phyloP scores from a whole-genome alignment of 176 grass and related monocot genomes.

The Oryza australiensis region DNA sequence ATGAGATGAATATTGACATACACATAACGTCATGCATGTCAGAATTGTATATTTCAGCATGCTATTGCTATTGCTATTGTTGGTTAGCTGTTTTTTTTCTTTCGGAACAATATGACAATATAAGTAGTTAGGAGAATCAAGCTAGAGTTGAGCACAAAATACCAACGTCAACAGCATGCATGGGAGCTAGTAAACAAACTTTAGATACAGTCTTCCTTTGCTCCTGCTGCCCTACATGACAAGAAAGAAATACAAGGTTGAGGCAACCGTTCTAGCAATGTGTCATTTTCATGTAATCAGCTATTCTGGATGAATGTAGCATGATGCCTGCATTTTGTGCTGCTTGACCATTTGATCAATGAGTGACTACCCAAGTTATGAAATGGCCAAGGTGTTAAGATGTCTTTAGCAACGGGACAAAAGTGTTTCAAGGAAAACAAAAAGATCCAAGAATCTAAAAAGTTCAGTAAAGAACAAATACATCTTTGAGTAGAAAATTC shows the following conservation, averaged over 20 bases:
- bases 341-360: not conserved
- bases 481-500: not conserved
- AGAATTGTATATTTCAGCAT: not conserved
- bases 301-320: not conserved
- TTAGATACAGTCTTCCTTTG: not conserved
- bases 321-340: not conserved
- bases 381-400: constrained; percentile 7
- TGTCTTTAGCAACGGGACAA: not conserved
- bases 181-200: not conserved
- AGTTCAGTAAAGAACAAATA: constrained; percentile 13
- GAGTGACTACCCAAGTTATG: not conserved
- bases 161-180: not conserved
- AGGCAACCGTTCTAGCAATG: not conserved
- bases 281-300: not conserved
- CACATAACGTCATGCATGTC: not conserved
- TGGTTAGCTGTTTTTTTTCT: not conserved
- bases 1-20: not conserved
- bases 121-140: not conserved
- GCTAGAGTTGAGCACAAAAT: not conserved
- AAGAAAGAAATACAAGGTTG: not conserved
- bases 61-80: not conserved
- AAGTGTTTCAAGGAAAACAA: not conserved
- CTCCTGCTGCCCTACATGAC: not conserved
- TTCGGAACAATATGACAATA: not conserved
- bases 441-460: constrained; percentile 9